Base-by-base conservation (phyloP, 352 stramenopile genomes). In the Phytophthora cryptogea region DNA sequence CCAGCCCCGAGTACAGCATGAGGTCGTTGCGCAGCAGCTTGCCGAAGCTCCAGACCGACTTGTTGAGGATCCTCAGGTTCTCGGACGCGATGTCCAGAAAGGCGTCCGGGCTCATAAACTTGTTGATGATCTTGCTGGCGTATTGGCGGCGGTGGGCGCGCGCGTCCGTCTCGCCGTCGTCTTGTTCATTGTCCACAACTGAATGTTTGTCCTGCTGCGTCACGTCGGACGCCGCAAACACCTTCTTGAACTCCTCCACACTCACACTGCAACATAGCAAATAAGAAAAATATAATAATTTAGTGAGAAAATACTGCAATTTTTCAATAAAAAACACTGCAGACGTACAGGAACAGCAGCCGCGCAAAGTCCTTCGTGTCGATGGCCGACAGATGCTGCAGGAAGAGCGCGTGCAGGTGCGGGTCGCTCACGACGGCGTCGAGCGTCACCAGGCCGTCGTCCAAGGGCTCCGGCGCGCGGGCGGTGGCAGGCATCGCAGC, bases 221-320 rank as follows among this genome's bases (percentile, higher is more conserved):
- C 20, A 23, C 20, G 20, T 23, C 17, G 4, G 10, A 20, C 8
- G 40, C 45, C 36, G 31, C 63, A 43, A 90, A 63, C 7, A 92
- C 71, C 45, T 90, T 90, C 72, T 94, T 94, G 70, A 93, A 94
- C 63, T 94, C 86, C 20, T 94, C 86, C 4, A 94, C 86, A 40
- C 83, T 93, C 54, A 94, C 86, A n/a, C 39, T 44, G 39, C 17
- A 8, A 27, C 0, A 1, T 14, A 3, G 8, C 20, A 23, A 23
- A 23, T 23, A 23, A 23, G 20, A 23, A 42, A 28, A 23, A 17
- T 10, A 41, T 33, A 39, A 14, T 2, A 8, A 26, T 40, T 6
- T 16, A 17, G 8, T 43, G n/a, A 43, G 37, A 53, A 53, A 28
- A 6, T 9, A 27, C 4, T 54, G 10, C 20, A 23, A 57, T 35